Evolutionary conservation across 2,329 filamentous ascomycete genomes (phyloP), one percentile per base, ranked within the genome.

Genomic region (Alternaria solani): DNA sequence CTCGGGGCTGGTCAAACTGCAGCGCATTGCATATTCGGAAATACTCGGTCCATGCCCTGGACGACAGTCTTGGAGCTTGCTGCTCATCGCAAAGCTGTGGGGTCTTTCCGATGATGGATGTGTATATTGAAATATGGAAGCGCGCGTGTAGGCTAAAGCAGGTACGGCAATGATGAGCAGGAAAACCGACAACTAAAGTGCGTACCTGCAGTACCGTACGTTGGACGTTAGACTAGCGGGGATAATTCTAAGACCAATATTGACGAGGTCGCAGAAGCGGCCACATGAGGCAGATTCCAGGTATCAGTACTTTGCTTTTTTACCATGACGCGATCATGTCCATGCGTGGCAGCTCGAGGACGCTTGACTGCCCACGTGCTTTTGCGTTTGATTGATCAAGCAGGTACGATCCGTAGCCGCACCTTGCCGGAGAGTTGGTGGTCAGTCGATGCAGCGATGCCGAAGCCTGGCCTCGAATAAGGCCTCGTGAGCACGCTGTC

Each of bases 191-290:
- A 30, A 12, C 18, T 12, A 42, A 47, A 55, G 49, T 38, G 49
- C 44, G 61, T 61, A 61, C 49, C 61, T 63, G 57, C 49, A 57
- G 51, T 32, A 18, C 11, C n/a, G 20, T 39, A 36, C 43, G 57
- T 32, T 30, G 39, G 41, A 59, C 34, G 25, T 14, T 38, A 52
- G 20, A 28, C 42, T 55, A 55, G 43, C 26, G 9, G 36, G 36
- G 36, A 59, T 43, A 25, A 23, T 12, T 38, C 32, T 47, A 36
- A 20, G 38, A 30, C 25, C 26, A 36, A 34, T 48, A 43, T 26
- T 46, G 34, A 23, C n/a, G 46, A 30, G 57, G 57, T 55, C 57
- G 57, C 57, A 56, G 44, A 56, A 44, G 49, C 26, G 52, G 57
- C 52, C 57, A 26, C 44, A 12, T 49, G 25, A 26, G 5, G 57